A percentile compares a stretch with the other conserved stretches of the same genome.
Conservation (phyloP, 192 early-diverging fungal species). For the Coemansia pectinata region DNA sequence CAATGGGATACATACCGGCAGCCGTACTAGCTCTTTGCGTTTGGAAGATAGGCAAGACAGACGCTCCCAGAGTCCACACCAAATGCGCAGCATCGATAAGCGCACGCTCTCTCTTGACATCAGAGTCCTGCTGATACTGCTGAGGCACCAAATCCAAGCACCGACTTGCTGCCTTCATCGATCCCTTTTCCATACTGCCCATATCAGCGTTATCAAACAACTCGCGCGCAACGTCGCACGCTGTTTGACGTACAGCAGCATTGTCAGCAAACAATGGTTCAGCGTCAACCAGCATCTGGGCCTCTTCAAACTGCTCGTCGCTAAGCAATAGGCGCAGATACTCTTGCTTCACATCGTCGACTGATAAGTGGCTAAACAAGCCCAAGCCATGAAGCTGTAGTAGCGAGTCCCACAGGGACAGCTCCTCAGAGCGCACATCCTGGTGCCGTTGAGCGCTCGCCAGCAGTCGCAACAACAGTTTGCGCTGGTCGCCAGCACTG, state of each 20-base stretch:
- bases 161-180: constrained; percentile 17
- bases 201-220: constrained; percentile 46
- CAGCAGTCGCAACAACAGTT: constrained; percentile 15
- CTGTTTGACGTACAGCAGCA: constrained; percentile 9
- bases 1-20: constrained; percentile 22
- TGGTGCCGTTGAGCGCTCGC: constrained; percentile 5
- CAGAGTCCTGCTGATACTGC: not conserved
- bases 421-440: not conserved
- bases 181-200: constrained; percentile 16
- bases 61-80: constrained; percentile 12
- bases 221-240: constrained; percentile 39
- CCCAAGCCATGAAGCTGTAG: not conserved
- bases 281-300: constrained; percentile 18
- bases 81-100: constrained; percentile 35
- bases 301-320: constrained; percentile 22
- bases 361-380: constrained; percentile 10
- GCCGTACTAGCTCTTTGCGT: not conserved
- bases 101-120: constrained; percentile 17
- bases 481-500: constrained; percentile 10
- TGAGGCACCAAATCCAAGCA: constrained; percentile 22
- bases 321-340: constrained; percentile 16
- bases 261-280: constrained; percentile 3
- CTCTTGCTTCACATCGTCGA: constrained; percentile 21
- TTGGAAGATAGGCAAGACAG: not conserved
- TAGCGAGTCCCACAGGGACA: constrained; percentile 8